Evolutionary conservation across 208 protist species (phyloP).

Genomic region (Wallacemonas sp.): DNA sequence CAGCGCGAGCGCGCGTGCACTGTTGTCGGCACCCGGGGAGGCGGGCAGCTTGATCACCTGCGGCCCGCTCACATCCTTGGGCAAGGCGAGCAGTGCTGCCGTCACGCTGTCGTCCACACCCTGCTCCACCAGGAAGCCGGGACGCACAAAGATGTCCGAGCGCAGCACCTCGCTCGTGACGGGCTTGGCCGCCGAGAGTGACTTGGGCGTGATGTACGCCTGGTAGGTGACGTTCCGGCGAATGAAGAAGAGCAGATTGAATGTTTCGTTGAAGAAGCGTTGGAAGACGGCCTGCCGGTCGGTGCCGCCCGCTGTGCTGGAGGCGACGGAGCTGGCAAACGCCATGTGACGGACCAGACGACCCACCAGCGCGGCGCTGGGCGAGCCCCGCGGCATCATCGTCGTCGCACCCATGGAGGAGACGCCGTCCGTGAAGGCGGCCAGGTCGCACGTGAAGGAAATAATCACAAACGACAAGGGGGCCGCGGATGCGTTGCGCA

Average conservation of each 20-base stretch:
- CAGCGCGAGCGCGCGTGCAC: constrained; percentile 66
- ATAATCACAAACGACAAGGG: constrained; percentile 32
- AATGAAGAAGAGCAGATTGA: constrained; percentile 38
- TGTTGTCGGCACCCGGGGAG: constrained; percentile 33
- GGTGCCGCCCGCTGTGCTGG: not conserved
- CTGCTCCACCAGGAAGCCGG: constrained; percentile 43
- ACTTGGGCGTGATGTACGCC: constrained; percentile 34
- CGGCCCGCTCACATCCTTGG: constrained; percentile 20
- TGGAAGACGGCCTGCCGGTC: constrained; percentile 26
- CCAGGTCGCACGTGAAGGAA: constrained; percentile 22
- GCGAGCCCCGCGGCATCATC: not conserved
- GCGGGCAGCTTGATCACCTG: constrained; percentile 41
- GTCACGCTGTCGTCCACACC: constrained; percentile 76
- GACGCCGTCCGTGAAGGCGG: not conserved
- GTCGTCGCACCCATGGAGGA: not conserved
- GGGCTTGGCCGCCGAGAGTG: not conserved
- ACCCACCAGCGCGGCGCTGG: not conserved
- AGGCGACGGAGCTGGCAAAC: constrained; percentile 2
- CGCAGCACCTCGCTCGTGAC: constrained; percentile 10
- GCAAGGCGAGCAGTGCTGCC: constrained; percentile 47
- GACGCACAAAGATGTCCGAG: constrained; percentile 51
- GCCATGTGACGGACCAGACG: constrained; percentile 3
- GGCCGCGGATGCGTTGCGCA: constrained; percentile 17
- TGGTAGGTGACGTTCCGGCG: constrained; percentile 41
- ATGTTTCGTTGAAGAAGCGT: constrained; percentile 36